phyloP scores from a whole-genome alignment of 768 basidiomycete species.

The Leccinum broughii region DNA sequence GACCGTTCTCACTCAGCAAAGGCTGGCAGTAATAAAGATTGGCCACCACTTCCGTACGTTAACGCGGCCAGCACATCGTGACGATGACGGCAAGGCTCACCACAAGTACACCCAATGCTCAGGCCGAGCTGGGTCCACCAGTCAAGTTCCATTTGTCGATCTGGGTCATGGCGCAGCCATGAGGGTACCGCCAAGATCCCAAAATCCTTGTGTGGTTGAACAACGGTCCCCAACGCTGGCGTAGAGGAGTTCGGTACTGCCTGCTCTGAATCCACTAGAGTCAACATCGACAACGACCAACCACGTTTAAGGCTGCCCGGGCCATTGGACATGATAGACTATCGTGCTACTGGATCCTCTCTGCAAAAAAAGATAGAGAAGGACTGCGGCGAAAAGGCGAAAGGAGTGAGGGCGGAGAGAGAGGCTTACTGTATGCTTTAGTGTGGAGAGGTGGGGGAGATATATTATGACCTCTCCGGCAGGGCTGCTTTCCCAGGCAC shows the following conservation, averaged over 20 bases:
- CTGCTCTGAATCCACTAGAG: slow-evolving; percentile 14
- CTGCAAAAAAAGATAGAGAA: slow-evolving; percentile 8
- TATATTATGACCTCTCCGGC: slow-evolving; percentile 6
- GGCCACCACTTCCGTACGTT: slow-evolving; percentile 39
- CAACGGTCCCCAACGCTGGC: not conserved
- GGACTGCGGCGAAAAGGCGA: slow-evolving; percentile 16
- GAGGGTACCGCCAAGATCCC: slow-evolving; percentile 42
- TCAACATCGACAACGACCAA: slow-evolving; percentile 20
- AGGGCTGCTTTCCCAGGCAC: slow-evolving; percentile 22
- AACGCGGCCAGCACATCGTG: not conserved
- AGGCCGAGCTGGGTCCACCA: slow-evolving; percentile 46
- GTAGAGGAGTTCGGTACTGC: not conserved
- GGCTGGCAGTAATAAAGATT: slow-evolving; percentile 87
- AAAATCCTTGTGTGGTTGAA: not conserved
- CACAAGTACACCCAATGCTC: slow-evolving; percentile 48
- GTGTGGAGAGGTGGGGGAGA: not conserved
- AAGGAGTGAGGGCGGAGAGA: not conserved
- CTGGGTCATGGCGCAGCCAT: slow-evolving; percentile 41
- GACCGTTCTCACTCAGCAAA: slow-evolving; percentile 54
- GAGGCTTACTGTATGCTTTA: not conserved
- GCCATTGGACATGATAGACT: slow-evolving; percentile 15
- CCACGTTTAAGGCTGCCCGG: slow-evolving; percentile 2
- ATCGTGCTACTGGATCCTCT: slow-evolving; percentile 1
- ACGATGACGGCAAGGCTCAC: slow-evolving; percentile 27
- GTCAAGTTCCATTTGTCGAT: slow-evolving; percentile 38